Percentiles rank a stretch among this genome's conserved stretches.
phyloP scores from a whole-genome alignment of 139 green algal genomes.

The Desmodesmus armatus region DNA sequence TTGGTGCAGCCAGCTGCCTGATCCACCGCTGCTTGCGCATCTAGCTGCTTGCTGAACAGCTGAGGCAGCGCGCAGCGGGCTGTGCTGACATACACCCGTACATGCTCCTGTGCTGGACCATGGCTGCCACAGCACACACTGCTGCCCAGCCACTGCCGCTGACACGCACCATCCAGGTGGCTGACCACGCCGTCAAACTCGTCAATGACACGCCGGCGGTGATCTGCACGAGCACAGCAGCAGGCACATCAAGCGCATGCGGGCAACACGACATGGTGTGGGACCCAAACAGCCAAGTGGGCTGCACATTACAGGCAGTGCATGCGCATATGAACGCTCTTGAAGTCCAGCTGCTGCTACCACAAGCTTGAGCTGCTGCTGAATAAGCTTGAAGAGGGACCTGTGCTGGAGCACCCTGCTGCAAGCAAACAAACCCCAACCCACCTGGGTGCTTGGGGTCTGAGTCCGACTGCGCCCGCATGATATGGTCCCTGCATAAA shows the following conservation, averaged over 20 bases:
- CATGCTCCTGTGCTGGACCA: background rate
- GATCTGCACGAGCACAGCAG: constrained; percentile 9
- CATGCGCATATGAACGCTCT: too few relatives aligned
- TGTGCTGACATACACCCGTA: too few relatives aligned
- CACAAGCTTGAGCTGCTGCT: background rate
- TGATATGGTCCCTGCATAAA: constrained; percentile 73
- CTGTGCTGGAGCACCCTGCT: too few relatives aligned
- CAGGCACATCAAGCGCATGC: too few relatives aligned
- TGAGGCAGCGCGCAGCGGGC: too few relatives aligned
- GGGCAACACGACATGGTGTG: too few relatives aligned
- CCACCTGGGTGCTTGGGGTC: constrained; percentile 48
- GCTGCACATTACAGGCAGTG: too few relatives aligned
- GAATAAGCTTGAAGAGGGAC: background rate
- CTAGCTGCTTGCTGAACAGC: background rate
- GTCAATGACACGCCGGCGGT: constrained; percentile 55
- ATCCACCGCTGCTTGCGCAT: background rate
- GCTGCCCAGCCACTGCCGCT: background rate
- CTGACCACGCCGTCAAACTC: constrained; percentile 57
- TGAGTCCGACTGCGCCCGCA: constrained; percentile 67
- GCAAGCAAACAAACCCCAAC: background rate
- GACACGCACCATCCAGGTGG: constrained; percentile 44
- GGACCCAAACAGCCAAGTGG: too few relatives aligned
- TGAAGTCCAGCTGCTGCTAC: too few relatives aligned
- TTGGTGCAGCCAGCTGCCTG: too few relatives aligned
- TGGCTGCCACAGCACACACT: background rate